Percentiles rank a stretch among this genome's conserved stretches.
These are phyloP conservation scores for Paraglomus occultum DNA, from an alignment of 192 early-diverging fungal species.

Conservation along the genomic window DNA sequence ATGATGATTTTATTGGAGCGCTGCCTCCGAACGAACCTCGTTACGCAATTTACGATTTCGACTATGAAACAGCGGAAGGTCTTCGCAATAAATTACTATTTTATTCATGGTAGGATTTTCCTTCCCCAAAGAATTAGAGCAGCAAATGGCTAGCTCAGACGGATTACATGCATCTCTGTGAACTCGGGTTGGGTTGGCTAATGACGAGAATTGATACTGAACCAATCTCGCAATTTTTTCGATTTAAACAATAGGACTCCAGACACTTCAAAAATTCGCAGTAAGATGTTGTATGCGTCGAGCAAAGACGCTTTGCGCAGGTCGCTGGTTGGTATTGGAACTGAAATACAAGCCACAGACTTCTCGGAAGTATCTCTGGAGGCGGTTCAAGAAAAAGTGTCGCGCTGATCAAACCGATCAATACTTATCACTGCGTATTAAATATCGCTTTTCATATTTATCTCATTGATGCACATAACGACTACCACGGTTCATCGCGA, in stretches of 20 bases:
- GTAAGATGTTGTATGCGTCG: constrained; percentile 91
- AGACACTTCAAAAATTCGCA: constrained; percentile 67
- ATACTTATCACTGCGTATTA: background rate
- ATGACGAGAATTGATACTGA: background rate
- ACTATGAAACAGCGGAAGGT: constrained; percentile 64
- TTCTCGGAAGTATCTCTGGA: constrained; percentile 69
- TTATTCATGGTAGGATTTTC: constrained; percentile 64
- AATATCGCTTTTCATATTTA: too few species aligned
- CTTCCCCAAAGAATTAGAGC: too few species aligned
- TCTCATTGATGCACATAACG: too few species aligned
- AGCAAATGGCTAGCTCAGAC: too few species aligned
- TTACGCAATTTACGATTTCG: constrained; percentile 89
- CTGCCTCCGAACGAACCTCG: constrained; percentile 73
- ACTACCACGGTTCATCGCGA: too few species aligned
- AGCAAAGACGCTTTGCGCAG: constrained; percentile 77
- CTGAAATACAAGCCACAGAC: constrained; percentile 87
- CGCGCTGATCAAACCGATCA: constrained; percentile 9
- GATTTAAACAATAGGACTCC: constrained; percentile 62
- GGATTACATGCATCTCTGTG: background rate
- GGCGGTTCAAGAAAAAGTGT: constrained; percentile 63
- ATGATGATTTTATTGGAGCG: constrained; percentile 64
- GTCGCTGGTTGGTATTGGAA: constrained; percentile 67
- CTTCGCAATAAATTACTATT: constrained; percentile 86
- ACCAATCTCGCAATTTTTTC: background rate
- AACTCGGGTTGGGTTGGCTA: constrained; percentile 5